These are phyloP conservation scores for Zostera marina DNA, from an alignment of 116 monocot genomes.

Conservation along the genomic window DNA sequence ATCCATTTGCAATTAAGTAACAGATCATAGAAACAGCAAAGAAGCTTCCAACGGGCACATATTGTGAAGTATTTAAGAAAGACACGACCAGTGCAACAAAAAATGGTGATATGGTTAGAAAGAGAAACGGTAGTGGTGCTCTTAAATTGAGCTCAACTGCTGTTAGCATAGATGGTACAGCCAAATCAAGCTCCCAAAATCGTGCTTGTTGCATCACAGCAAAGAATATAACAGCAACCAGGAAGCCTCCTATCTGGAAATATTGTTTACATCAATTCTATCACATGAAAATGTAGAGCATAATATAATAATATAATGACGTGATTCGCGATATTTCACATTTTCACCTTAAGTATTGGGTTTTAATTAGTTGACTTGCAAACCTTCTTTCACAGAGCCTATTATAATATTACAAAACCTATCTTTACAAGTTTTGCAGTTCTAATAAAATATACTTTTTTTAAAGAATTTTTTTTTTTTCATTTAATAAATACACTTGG, in stretches of 20 bases:
- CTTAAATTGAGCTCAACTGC: conserved; percentile 74
- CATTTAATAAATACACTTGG: no score
- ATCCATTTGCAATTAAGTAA: conserved; percentile 79
- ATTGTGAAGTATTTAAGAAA: conserved; percentile 10
- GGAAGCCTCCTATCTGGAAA: conserved; percentile 64
- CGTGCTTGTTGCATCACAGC: conserved; percentile 79
- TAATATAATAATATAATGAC: no score
- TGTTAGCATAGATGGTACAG: conserved; percentile 62
- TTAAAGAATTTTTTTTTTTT: no score
- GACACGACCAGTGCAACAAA: conserved; percentile 31
- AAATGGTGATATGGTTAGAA: conserved; percentile 39
- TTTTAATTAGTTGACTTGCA: no score
- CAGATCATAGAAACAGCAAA: conserved; percentile 40
- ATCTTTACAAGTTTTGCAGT: no score
- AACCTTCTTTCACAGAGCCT: no score
- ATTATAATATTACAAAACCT: no score
- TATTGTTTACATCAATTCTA: not conserved
- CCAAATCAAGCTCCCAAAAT: conserved; percentile 73
- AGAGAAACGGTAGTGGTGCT: conserved; percentile 36
- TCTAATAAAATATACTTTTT: no score
- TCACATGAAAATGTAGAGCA: no score
- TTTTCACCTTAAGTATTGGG: no score
- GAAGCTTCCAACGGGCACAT: conserved; percentile 45
- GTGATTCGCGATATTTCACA: no score
- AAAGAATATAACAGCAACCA: conserved; percentile 64